Percentiles rank a stretch among this genome's conserved stretches.
phyloP scores from a whole-genome alignment of 805 yeast genomes.

The Nakazawaea populi region DNA sequence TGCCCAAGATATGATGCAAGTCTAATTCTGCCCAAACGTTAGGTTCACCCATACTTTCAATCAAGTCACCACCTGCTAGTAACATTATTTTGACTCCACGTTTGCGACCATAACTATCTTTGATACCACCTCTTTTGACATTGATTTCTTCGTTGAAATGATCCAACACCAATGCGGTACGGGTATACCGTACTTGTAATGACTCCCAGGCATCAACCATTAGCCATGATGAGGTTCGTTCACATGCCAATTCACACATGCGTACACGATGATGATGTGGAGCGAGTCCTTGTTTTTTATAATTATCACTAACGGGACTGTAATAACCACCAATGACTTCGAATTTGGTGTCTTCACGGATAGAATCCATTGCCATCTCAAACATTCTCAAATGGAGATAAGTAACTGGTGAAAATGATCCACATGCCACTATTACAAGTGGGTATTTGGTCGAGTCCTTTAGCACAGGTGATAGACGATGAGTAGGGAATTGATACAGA shows the following conservation, averaged over 20 bases:
- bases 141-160: constrained; percentile 96
- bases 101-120: constrained; percentile 47
- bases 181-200: constrained; percentile 80
- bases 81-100: constrained; percentile 93
- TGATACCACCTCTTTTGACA: constrained; percentile 81
- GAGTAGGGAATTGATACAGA: constrained; percentile 80
- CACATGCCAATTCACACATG: constrained; percentile 98
- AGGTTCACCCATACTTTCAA: constrained; percentile 99
- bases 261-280: constrained; percentile 85
- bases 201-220: constrained; percentile 99
- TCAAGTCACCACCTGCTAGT: constrained; percentile 95
- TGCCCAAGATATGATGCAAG: constrained; percentile 89
- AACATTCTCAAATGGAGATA: constrained; percentile 95
- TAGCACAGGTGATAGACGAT: constrained; percentile 67
- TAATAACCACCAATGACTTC: constrained; percentile 96
- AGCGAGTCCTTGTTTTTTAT: constrained; percentile 90
- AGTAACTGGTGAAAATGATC: constrained; percentile 93
- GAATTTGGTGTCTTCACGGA: constrained; percentile 84
- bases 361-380: constrained; percentile 96
- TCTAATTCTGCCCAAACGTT: constrained; percentile 98
- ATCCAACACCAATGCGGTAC: constrained; percentile 93
- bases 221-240: constrained; percentile 92
- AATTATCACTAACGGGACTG: constrained; percentile 91
- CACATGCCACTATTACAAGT: constrained; percentile 93
- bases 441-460: constrained; percentile 78